A percentile compares a stretch with the other conserved stretches of the same genome.
These are phyloP conservation scores for Penicillium sp. DNA, from an alignment of 2,329 filamentous ascomycete genomes.

Conservation along the genomic window DNA sequence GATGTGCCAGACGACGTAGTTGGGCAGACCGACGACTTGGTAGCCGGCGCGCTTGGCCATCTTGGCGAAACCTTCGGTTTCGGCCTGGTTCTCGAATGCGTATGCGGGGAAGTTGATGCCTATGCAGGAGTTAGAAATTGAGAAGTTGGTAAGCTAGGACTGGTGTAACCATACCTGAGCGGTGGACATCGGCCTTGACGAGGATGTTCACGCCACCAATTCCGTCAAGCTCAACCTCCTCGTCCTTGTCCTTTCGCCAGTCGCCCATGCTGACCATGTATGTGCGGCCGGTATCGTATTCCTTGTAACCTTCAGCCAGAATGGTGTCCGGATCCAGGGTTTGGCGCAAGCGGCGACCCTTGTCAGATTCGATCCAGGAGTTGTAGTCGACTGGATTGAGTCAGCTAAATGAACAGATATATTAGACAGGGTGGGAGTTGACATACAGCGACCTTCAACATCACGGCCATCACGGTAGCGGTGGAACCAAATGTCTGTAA, in stretches of 20 bases:
- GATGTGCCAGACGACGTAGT: conserved; percentile 98
- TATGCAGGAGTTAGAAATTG: conserved; percentile 39
- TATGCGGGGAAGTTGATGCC: conserved; percentile 98
- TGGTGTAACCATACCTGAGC: conserved; percentile 65
- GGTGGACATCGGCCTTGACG: conserved; percentile 96
- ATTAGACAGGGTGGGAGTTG: not conserved
- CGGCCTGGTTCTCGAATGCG: conserved; percentile 96
- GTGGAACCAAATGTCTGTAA: conserved; percentile 92
- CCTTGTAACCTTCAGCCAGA: conserved; percentile 91
- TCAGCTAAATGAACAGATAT: conserved; percentile 22
- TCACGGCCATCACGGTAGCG: conserved; percentile 76
- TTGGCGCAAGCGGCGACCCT: conserved; percentile 71
- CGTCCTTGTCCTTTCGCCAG: conserved; percentile 87
- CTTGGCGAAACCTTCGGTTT: conserved; percentile 97
- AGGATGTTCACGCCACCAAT: conserved; percentile 97
- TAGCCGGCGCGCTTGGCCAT: conserved; percentile 98
- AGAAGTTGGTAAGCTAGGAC: not conserved
- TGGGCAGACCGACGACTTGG: conserved; percentile 85
- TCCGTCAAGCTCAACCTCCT: conserved; percentile 88
- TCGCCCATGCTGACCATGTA: conserved; percentile 92
- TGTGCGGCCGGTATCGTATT: conserved; percentile 84
- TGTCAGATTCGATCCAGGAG: conserved; percentile 93
- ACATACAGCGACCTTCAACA: conserved; percentile 90
- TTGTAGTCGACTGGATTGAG: conserved; percentile 82
- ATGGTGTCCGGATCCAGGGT: conserved; percentile 76